Base-by-base conservation (phyloP, 2,329 filamentous ascomycete genomes). In the Fusarium compactum region DNA sequence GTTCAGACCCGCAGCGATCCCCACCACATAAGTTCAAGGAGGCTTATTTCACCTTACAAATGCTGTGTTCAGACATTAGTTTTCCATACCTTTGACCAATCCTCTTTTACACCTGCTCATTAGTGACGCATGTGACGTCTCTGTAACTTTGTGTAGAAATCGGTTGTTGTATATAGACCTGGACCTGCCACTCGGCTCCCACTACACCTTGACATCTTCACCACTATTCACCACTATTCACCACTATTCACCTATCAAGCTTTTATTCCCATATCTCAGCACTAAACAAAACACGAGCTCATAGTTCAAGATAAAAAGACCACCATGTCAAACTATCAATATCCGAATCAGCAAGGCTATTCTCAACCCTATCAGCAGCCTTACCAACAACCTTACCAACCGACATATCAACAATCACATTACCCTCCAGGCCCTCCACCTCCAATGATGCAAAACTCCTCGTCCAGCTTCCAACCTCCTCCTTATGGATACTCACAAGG, bases 281-380 rank as follows among this genome's bases (percentile, higher is more conserved):
- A 38, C 34, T 38, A n/a, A 1, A 38, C 16, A 6, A n/a, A 10
- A 30, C 15, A 16, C 2, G n/a, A 15, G 20, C 5, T 18, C 1
- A 7, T 18, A 7, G 5, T 16, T 1, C 11, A 50, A 5, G 3
- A 14, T 1, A 32, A 2, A 1, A 50, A 24, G 0, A 8, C 1
- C 1, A 24, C 5, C 3, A 50, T 50, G 47, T 25, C 47, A 1
- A 34, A 38, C 12, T 38, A 51, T n/a, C 30, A 51, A 12, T n/a
- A 38, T 4, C 6, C 34, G 1, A 12, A 12, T 3, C 18, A 38
- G 6, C 34, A 38, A 38, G 34, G 34, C 18, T n/a, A 38, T 38
- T 12, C 18, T 0, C 34, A n/a, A 2, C 18, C 34, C 6, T 34
- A 51, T 34, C 30, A 50, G 11, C 48, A n/a, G 34, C 16, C 34